A percentile compares a stretch with the other conserved stretches of the same genome.
Conservation (phyloP, 2,329 filamentous ascomycete genomes). For the Trichoderma citrinoviride region DNA sequence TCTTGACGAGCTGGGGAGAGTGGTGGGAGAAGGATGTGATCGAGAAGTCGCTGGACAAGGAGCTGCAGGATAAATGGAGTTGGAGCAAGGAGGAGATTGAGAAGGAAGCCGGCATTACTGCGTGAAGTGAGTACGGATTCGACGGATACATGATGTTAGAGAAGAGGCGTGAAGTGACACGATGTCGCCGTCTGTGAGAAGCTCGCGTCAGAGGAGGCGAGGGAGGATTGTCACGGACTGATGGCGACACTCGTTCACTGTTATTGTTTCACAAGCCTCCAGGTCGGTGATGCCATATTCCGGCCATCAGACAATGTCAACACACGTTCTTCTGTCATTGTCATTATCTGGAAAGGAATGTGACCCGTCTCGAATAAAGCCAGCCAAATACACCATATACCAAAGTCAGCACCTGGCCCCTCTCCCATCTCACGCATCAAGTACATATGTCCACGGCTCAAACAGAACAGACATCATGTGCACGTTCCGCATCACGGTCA, state of each 20-base stretch:
- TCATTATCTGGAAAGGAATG: no score
- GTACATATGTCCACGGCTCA: background rate
- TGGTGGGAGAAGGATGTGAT: conserved; percentile 51
- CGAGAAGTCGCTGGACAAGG: conserved; percentile 42
- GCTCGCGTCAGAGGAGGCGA: background rate
- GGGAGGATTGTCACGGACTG: background rate
- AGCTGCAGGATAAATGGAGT: conserved; percentile 52
- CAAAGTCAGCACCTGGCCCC: background rate
- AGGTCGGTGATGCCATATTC: background rate
- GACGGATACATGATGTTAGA: no score
- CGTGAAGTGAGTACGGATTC: background rate
- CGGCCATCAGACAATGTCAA: background rate
- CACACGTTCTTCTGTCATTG: no score
- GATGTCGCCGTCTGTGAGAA: background rate
- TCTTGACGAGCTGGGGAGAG: conserved; percentile 56
- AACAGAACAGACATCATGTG: background rate
- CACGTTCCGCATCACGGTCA: conserved; percentile 1
- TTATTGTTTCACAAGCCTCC: background rate
- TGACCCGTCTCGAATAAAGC: no score
- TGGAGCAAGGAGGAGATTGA: conserved; percentile 49
- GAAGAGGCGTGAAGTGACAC: background rate
- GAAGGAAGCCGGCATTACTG: conserved; percentile 36
- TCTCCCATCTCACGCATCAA: background rate
- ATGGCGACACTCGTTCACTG: background rate
- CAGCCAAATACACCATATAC: no score